These are phyloP conservation scores for Nitzschia sp. DNA, from an alignment of 108 stramenopile genomes.

Conservation along the genomic window DNA sequence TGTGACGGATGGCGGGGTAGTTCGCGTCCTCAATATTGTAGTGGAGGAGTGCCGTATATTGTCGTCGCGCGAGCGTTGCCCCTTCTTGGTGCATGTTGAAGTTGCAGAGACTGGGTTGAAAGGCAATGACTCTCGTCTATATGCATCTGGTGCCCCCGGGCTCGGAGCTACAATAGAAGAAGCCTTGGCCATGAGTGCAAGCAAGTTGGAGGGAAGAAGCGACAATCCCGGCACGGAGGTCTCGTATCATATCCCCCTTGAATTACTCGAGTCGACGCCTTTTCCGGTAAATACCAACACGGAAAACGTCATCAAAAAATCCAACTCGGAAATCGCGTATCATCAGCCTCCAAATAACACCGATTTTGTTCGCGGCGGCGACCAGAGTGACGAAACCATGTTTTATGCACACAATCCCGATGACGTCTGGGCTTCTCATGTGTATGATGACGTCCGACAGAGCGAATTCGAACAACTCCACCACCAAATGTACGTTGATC, in stretches of 20 bases:
- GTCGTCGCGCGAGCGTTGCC: conserved; percentile 82
- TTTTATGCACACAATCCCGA: conserved; percentile 25
- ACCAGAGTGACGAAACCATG: conserved; percentile 25
- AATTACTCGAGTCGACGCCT: conserved; percentile 19
- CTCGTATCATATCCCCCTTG: conserved; percentile 39
- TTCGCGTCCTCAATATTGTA: conserved; percentile 78
- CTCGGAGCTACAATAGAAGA: conserved; percentile 78
- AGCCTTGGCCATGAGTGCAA: conserved; percentile 46
- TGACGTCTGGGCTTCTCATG: conserved; percentile 25
- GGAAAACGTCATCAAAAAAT: neutral
- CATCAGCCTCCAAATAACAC: neutral
- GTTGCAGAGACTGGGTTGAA: conserved; percentile 79
- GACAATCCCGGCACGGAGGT: neutral
- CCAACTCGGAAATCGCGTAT: too few relatives aligned
- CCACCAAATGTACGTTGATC: conserved; percentile 50
- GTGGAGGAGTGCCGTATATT: conserved; percentile 63
- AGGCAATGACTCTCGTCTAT: conserved; percentile 83
- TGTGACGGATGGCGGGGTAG: conserved; percentile 41
- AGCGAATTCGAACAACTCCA: conserved; percentile 69
- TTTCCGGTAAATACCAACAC: neutral
- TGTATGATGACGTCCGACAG: conserved; percentile 62
- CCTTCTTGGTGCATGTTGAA: conserved; percentile 80
- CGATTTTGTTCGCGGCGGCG: conserved; percentile 32
- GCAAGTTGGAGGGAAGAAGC: neutral
- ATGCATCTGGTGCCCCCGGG: conserved; percentile 55